Percentiles rank a stretch among this genome's conserved stretches.
These are phyloP conservation scores for Pistacia integerrima DNA, from an alignment of 345 rosid species.

Conservation along the genomic window DNA sequence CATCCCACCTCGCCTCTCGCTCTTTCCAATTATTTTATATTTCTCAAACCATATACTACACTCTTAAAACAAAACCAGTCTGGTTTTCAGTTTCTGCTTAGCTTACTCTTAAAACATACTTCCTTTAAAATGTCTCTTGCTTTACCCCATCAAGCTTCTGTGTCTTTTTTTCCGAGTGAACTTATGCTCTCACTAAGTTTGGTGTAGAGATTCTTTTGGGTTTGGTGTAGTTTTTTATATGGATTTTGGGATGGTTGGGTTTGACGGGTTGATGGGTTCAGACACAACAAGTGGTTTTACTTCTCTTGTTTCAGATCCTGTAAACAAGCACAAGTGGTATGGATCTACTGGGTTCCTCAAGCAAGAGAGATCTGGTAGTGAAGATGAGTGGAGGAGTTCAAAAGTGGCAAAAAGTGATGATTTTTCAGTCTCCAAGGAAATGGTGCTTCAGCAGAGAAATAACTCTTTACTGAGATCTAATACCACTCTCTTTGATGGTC, in stretches of 20 bases:
- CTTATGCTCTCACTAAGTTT: conserved; percentile 17
- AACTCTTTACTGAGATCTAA: conserved; percentile 38
- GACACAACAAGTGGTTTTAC: conserved; percentile 30
- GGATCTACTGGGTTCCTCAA: conserved; percentile 67
- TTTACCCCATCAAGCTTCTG: conserved; percentile 11
- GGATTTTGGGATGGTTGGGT: conserved; percentile 58
- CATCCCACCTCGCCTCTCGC: not conserved
- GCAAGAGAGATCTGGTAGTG: conserved; percentile 48
- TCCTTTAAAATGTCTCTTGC: conserved; percentile 18
- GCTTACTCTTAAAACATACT: not conserved
- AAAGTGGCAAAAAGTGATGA: conserved; percentile 49
- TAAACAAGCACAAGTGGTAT: conserved; percentile 47
- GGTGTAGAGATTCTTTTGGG: conserved; percentile 22
- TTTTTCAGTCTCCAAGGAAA: conserved; percentile 38
- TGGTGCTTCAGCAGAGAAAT: conserved; percentile 35
- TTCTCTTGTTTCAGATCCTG: conserved; percentile 54
- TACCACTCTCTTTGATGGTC: conserved; percentile 37
- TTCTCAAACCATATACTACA: conserved; percentile 16
- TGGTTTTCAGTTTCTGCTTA: conserved; percentile 28
- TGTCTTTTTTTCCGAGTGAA: conserved; percentile 12
- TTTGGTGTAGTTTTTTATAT: conserved; percentile 26
- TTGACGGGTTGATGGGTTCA: conserved; percentile 51
- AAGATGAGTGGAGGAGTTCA: conserved; percentile 53
- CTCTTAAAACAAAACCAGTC: conserved; percentile 18
- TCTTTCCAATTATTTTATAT: conserved; percentile 41